Evolutionary conservation across 192 early-diverging fungal species (phyloP).

Genomic region (Chytriomyces confervae): DNA sequence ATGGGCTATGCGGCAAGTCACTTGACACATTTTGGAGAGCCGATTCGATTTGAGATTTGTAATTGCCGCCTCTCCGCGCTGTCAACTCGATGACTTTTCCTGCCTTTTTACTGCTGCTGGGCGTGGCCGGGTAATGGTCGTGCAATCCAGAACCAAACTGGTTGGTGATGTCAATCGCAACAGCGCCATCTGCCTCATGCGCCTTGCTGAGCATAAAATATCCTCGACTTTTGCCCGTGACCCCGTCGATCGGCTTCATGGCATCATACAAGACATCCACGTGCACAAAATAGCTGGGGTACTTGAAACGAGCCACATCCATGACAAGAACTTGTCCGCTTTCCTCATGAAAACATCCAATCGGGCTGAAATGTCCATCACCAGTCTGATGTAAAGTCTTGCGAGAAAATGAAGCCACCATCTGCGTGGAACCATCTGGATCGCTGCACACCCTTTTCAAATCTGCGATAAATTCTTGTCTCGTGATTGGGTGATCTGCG

Average conservation of each 20-base stretch:
- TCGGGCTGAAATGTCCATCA: conserved; percentile 93
- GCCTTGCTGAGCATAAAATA: conserved; percentile 77
- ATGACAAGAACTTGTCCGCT: conserved; percentile 78
- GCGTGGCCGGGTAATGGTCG: too few relatives aligned
- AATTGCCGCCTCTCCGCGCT: background rate
- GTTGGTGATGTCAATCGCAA: background rate
- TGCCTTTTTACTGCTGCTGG: background rate
- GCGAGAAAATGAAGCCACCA: conserved; percentile 88
- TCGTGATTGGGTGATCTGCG: conserved; percentile 29
- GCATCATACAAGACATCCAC: conserved; percentile 78
- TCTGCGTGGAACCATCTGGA: conserved; percentile 70
- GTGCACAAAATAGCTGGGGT: conserved; percentile 85
- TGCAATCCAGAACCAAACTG: too few relatives aligned
- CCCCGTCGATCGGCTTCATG: conserved; percentile 79
- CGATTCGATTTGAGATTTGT: background rate
- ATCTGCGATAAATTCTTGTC: conserved; percentile 83
- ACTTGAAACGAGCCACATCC: conserved; percentile 90
- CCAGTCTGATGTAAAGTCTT: conserved; percentile 83
- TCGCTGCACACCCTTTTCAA: conserved; percentile 68
- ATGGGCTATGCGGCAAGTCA: background rate
- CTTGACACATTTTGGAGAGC: background rate
- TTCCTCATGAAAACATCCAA: conserved; percentile 81
- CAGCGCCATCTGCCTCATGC: conserved; percentile 49
- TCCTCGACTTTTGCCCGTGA: conserved; percentile 81
- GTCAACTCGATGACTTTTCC: background rate